Percentiles rank a stretch among this genome's conserved stretches.
Conservation (phyloP, 331 rosid genomes). For the Ulmus americana region DNA sequence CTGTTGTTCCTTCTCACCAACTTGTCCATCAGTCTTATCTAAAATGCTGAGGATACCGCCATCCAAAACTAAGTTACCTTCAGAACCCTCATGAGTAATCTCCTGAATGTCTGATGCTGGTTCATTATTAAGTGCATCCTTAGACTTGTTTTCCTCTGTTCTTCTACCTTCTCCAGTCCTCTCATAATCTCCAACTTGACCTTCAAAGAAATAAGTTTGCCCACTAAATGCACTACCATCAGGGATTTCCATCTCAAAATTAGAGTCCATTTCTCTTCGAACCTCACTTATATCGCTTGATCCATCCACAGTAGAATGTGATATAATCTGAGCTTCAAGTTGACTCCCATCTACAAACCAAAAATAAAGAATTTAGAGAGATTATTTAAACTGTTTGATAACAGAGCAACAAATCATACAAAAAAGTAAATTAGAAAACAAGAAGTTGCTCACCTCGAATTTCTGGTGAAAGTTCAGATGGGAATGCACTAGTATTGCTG, state of each 20-base stretch:
- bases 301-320: neutral
- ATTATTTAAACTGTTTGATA: neutral
- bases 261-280: neutral
- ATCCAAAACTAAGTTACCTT: constrained; percentile 2
- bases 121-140: neutral
- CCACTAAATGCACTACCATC: neutral
- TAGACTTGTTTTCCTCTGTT: constrained; percentile 1
- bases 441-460: neutral
- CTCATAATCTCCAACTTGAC: neutral
- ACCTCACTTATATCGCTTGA: neutral
- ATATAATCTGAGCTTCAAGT: neutral
- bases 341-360: constrained; percentile 6
- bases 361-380: neutral
- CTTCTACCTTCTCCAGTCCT: neutral
- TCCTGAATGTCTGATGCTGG: neutral
- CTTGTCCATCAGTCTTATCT: constrained; percentile 2
- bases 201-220: neutral
- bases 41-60: neutral
- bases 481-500: neutral
- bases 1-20: neutral
- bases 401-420: neutral
- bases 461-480: neutral
- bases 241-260: neutral
- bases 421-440: no score
- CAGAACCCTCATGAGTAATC: neutral